Base-by-base conservation (phyloP, 768 basidiomycete species). In the Leccinum subtestaceum region DNA sequence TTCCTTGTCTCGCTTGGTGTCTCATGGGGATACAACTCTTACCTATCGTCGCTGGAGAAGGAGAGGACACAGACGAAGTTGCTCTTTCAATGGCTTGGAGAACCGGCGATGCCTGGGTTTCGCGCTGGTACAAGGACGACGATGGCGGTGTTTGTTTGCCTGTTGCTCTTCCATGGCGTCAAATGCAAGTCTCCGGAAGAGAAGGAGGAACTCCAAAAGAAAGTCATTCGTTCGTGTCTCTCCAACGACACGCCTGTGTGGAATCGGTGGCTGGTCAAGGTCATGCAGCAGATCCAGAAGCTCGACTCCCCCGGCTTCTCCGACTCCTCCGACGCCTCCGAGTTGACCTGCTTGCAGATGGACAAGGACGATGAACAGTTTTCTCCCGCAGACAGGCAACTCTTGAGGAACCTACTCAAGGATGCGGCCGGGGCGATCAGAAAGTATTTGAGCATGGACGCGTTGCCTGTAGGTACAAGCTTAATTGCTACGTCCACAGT, bases 11-110 rank as follows among this genome's bases (percentile, higher is more conserved):
- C 74, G 7, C 64, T 77, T 48, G 66, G 54, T 5, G 62, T 64
- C 2, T 77, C 74, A 0, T 77, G 76, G 76, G 55, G 19, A 9
- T 73, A 77, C 27, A 77, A 73, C 38, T 65, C 68, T 0, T 74
- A 67, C 49, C 60, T 74, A 3, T 68, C 74, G 4, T 72, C 69
- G 2, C 55, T 79, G 70, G 77, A 80, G 61, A 70, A 63, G 34
- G 64, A 66, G 53, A 70, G 63, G 55, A 61, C 67, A 51, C 68
- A 73, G 49, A 47, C 40, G 15, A 1, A 21, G 0, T 23, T 70
- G 8, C 58, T 73, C 23, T 65, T 60, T 13, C 8, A 53, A 27
- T 56, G 36, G 27, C 63, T 70, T 12, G 60, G 46, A 3, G 10
- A 49, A 4, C 67, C 64, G 0, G 0, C n/a, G 10, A 59, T 72